Evolutionary conservation across 2,329 filamentous ascomycete species (phyloP), one percentile per base, ranked within the genome.

Genomic region (Fusarium irregulare): DNA sequence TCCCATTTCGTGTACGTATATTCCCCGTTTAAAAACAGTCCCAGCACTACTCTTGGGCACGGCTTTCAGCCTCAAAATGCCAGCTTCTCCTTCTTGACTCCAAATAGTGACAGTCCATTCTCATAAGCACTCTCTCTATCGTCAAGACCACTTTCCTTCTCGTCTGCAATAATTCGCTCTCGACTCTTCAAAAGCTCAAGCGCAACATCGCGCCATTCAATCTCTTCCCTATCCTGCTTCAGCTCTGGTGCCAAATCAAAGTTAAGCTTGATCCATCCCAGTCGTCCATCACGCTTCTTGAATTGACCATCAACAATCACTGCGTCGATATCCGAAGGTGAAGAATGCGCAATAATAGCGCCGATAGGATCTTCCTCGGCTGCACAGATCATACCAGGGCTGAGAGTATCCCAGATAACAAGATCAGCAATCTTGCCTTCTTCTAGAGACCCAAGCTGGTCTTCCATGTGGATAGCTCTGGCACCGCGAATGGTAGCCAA

Each of bases 291-390:
- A 3, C 61, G 51, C n/a, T 64, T 64, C 20, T 30, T 65, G 16
- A 65, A 64, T 11, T 65, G 40, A 0, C 61, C 61, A 32, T 65
- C 46, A 2, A 65, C 60, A 11, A 64, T 59, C 4, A 64, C 60
- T 2, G 60, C 30, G 1, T 65, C 40, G 4, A 64, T 59, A 2
- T 64, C 51, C 0, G 60, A 59, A 3, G 45, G 45, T 1, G 61
- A 49, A 0, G 61, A 64, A 13, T 64, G 61, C 1, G 58, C 7
- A 5, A 64, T 65, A 3, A 64, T 65, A 2, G 61, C 61, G 3
- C 13, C 60, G 2, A 64, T 64, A 0, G 46, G 60, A 21, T 64
- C 40, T 21, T 64, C 60, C 25, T 59, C 51, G 1, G 53, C 60
- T 3, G 46, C 61, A 1, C 60, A 64, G 13, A 64, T 47, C 51